Evolutionary conservation across 2,329 filamentous ascomycete species (phyloP).

Genomic region (Epichloe uncinata): DNA sequence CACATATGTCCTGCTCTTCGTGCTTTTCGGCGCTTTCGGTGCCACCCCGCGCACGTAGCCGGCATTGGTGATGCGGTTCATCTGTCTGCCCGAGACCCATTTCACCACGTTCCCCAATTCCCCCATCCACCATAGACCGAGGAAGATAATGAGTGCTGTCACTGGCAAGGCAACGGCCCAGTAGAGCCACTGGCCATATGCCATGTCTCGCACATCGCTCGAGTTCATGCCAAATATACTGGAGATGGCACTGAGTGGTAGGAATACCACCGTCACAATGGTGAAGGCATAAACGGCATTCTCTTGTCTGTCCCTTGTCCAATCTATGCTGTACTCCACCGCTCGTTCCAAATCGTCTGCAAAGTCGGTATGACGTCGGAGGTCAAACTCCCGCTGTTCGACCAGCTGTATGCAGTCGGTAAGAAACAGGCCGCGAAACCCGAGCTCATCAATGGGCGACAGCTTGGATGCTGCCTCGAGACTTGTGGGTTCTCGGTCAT

Average conservation of each 20-base stretch:
- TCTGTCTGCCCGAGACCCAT: constrained; percentile 15
- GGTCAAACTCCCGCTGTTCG: constrained; percentile 23
- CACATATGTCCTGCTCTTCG: not conserved
- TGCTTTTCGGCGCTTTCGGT: not conserved
- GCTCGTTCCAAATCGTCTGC: constrained; percentile 18
- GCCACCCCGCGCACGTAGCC: not conserved
- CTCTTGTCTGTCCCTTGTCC: constrained; percentile 31
- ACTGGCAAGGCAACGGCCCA: constrained; percentile 36
- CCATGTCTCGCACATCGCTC: constrained; percentile 34
- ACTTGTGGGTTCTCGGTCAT: constrained; percentile 13
- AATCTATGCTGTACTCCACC: constrained; percentile 23
- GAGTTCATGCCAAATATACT: constrained; percentile 42
- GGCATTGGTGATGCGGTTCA: not conserved
- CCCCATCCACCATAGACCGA: constrained; percentile 29
- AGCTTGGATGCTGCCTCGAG: constrained; percentile 20
- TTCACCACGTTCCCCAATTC: constrained; percentile 23
- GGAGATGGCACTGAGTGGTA: constrained; percentile 32
- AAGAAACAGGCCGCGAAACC: constrained; percentile 25
- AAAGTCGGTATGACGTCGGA: constrained; percentile 17
- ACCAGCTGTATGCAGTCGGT: constrained; percentile 25
- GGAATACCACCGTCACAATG: constrained; percentile 34
- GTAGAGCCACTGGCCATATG: constrained; percentile 34
- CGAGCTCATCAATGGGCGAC: constrained; percentile 23
- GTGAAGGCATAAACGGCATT: constrained; percentile 36
- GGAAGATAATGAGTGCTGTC: constrained; percentile 26